These are phyloP conservation scores for Bryum argenteum DNA, from an alignment of 225 moss, liverwort and hornwort genomes.

Conservation along the genomic window DNA sequence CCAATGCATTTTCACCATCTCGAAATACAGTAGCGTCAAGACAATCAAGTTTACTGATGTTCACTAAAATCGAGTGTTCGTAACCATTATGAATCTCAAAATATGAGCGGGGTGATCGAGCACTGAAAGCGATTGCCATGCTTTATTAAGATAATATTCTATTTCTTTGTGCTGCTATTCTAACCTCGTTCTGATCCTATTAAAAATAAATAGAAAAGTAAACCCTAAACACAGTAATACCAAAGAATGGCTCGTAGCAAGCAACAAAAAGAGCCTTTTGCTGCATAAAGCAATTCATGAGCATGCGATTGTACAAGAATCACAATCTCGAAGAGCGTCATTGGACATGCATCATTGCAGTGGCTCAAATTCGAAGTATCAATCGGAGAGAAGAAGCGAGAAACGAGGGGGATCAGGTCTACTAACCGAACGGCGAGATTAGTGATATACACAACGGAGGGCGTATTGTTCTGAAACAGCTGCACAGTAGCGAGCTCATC, in stretches of 20 bases:
- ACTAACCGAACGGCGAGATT: constrained; percentile 94
- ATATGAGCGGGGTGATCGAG: no score
- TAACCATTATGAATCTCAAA: no score
- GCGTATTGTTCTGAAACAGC: constrained; percentile 91
- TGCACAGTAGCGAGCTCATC: constrained; percentile 98
- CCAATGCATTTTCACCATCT: neutral
- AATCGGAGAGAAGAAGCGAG: neutral
- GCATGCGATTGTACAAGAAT: neutral
- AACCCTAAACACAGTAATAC: constrained; percentile 23
- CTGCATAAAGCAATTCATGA: neutral
- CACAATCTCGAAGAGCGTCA: neutral
- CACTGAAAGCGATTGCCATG: no score
- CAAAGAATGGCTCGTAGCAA: neutral
- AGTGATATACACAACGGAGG: constrained; percentile 98
- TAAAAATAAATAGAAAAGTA: neutral
- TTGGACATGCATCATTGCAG: neutral
- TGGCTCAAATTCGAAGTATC: neutral
- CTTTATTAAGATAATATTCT: no score
- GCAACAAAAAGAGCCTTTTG: neutral
- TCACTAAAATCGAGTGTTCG: no score
- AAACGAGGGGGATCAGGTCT: neutral
- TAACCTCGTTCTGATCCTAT: no score
- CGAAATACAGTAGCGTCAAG: no score
- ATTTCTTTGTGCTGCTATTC: no score
- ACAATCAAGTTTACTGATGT: no score